Evolutionary conservation across 2,329 filamentous ascomycete genomes (phyloP).

Genomic region (Ceratocystis variospora): DNA sequence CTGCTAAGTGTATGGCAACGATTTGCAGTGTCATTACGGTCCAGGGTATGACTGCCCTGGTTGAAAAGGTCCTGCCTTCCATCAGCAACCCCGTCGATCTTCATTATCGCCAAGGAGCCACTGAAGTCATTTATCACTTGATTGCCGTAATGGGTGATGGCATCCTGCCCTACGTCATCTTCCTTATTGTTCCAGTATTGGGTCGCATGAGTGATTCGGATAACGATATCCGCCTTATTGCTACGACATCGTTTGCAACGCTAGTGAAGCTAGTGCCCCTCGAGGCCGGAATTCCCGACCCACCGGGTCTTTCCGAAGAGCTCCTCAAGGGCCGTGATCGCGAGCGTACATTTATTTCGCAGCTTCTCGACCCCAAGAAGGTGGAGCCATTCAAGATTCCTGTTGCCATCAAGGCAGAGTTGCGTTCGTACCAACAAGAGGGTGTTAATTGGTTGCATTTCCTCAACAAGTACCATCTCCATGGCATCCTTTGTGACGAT

Average conservation of each 20-base stretch:
- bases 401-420: constrained; percentile 89
- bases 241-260: constrained; percentile 93
- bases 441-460: constrained; percentile 98
- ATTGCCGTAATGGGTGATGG: constrained; percentile 97
- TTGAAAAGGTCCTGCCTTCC: constrained; percentile 80
- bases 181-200: constrained; percentile 91
- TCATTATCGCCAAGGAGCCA: constrained; percentile 79
- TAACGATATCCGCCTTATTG: constrained; percentile 83
- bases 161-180: constrained; percentile 95
- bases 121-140: constrained; percentile 89
- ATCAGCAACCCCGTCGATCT: constrained; percentile 86
- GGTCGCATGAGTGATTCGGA: constrained; percentile 98
- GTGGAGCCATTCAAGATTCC: constrained; percentile 88
- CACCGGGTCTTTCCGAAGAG: constrained; percentile 78
- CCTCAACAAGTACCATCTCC: constrained; percentile 93
- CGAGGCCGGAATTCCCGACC: constrained; percentile 93
- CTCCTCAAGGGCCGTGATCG: constrained; percentile 80
- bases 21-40: constrained; percentile 94
- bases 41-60: constrained; percentile 87
- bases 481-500: constrained; percentile 96
- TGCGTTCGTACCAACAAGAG: constrained; percentile 95
- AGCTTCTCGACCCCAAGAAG: constrained; percentile 93
- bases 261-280: constrained; percentile 93
- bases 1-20: constrained; percentile 92
- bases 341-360: constrained; percentile 90